Evolutionary conservation across 768 basidiomycete species (phyloP).

Genomic region (Lactifluus piperatus): DNA sequence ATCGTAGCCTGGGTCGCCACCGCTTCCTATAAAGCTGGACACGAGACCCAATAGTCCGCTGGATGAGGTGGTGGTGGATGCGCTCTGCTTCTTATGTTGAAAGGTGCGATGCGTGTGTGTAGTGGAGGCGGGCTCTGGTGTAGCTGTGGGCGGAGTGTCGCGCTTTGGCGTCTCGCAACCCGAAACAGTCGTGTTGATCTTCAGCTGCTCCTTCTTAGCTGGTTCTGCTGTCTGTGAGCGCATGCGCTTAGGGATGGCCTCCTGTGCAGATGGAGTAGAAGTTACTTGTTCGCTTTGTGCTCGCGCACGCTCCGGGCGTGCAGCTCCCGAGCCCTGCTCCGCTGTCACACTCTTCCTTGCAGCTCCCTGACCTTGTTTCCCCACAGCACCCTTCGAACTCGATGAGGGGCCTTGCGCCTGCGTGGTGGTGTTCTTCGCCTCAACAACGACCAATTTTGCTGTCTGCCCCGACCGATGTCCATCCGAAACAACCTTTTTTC

Average conservation of each 20-base stretch:
- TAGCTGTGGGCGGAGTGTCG: background rate
- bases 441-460: background rate
- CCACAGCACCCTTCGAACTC: background rate
- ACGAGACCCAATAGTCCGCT: slow-evolving; percentile 1
- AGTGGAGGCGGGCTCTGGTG: background rate
- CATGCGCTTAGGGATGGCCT: background rate
- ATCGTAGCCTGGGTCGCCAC: slow-evolving; percentile 15
- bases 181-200: background rate
- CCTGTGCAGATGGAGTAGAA: background rate
- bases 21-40: background rate
- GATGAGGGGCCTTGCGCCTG: slow-evolving; percentile 3
- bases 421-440: background rate
- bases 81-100: slow-evolving; percentile 8
- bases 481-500: slow-evolving; percentile 14
- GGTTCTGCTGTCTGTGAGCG: slow-evolving; percentile 14
- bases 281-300: slow-evolving; percentile 3
- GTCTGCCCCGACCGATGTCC: slow-evolving; percentile 2
- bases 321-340: slow-evolving; percentile 4
- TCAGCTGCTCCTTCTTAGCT: slow-evolving; percentile 16
- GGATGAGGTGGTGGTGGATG: background rate
- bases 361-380: slow-evolving; percentile 10
- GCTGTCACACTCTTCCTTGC: slow-evolving; percentile 1
- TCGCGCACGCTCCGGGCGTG: slow-evolving; percentile 10
- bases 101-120: background rate
- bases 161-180: background rate